Base-by-base conservation (phyloP, 257 asterid species). In the Dorcoceras hygrometricum region DNA sequence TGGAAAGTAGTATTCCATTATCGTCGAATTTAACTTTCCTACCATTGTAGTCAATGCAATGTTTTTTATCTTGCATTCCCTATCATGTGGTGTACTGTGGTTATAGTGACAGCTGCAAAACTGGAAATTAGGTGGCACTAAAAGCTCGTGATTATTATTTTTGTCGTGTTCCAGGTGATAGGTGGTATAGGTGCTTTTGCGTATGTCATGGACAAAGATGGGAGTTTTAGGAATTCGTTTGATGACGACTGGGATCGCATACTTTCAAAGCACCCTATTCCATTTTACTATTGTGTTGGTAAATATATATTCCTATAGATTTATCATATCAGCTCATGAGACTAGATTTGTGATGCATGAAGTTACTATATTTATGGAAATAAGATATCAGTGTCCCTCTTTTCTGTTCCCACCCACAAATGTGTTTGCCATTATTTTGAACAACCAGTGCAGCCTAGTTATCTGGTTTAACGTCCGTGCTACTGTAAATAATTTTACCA, bases 211-310 rank as follows among this genome's bases (percentile, higher is more conserved):
- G 88, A 83, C 74, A 80, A 75, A 69, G 84, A 83, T 68, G 88
- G 86, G 63, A 71, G 72, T 55, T 73, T 83, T 71, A 80, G 80
- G 76, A 76, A 76, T 39, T 78, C 88, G 57, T 78, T 83, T 67
- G 75, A 74, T 63, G 86, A 78, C 67, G 80, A 83, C 69, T 83
- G 86, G 86, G 88, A 83, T 67, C 83, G 80, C 27, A 65, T 80
- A 70, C 81, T 83, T 43, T 83, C 88, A 10, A 80, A 59, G 63
- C 88, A 80, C 64, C 86, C 86, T 10, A 73, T 80, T 62, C 88
- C 88, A 24, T 83, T 83, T 65, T 83, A 83, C 77, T 83, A 80
- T 59, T 78, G 82, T 68, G 51, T 80, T 68, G 88, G 86, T 83
- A 80, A 75, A 61, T 62, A 8, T 70, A 26, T 22, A 27, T 43